phyloP scores from a whole-genome alignment of 768 basidiomycete species.

The Naganishia kalamii region DNA sequence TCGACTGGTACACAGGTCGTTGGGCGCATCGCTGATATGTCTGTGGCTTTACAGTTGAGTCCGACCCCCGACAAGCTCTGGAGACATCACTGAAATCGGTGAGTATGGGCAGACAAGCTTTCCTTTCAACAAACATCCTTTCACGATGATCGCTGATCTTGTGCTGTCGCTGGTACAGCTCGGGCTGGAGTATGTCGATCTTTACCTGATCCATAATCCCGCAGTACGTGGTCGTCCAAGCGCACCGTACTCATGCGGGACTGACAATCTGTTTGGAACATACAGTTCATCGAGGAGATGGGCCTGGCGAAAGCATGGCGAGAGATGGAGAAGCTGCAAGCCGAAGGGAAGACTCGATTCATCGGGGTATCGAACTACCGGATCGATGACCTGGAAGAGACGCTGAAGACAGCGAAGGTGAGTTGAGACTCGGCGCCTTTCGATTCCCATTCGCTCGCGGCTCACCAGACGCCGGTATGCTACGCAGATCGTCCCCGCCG shows the following conservation, averaged over 20 bases:
- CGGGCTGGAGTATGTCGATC: conserved; percentile 51
- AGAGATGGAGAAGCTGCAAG: conserved; percentile 55
- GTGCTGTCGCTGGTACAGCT: conserved; percentile 18
- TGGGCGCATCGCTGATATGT: not conserved
- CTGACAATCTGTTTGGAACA: not conserved
- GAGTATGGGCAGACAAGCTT: not conserved
- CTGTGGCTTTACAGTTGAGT: not conserved
- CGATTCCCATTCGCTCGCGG: not conserved
- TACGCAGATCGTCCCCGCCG: not conserved
- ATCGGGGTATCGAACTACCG: conserved; percentile 50
- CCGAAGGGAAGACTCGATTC: conserved; percentile 49
- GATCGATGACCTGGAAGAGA: conserved; percentile 41
- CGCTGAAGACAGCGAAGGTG: conserved; percentile 38
- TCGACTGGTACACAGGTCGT: not conserved
- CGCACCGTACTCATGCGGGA: not conserved
- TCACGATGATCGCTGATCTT: too few relatives aligned
- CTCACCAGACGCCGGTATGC: too few relatives aligned
- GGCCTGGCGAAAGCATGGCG: conserved; percentile 56
- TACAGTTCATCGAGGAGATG: conserved; percentile 14
- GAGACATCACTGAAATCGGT: conserved; percentile 47
- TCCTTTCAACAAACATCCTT: not conserved
- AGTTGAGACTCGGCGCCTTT: not conserved
- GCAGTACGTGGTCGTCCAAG: conserved; percentile 31
- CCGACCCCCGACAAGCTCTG: too few relatives aligned
- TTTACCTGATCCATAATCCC: conserved; percentile 58